Evolutionary conservation across 2,329 filamentous ascomycete genomes (phyloP).

Genomic region (Fusarium irregulare): DNA sequence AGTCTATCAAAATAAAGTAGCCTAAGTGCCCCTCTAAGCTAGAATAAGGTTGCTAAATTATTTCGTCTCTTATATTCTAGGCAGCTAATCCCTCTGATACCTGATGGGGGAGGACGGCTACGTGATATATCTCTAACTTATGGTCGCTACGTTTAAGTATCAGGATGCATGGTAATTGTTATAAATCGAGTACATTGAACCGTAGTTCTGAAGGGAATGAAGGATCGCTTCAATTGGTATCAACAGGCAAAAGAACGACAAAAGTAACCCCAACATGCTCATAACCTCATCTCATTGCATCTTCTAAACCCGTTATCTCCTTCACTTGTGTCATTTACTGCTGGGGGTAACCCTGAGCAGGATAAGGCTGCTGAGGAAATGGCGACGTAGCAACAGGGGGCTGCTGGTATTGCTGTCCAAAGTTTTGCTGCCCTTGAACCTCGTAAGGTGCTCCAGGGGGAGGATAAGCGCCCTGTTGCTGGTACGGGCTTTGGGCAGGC

Average conservation of each 20-base stretch:
- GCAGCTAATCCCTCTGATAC: too few relatives aligned
- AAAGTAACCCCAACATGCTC: slow-evolving; percentile 16
- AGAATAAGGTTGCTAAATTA: too few relatives aligned
- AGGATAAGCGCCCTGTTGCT: slow-evolving; percentile 45
- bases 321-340: neutral
- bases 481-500: slow-evolving; percentile 46
- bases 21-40: too few relatives aligned
- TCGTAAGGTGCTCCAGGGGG: slow-evolving; percentile 39
- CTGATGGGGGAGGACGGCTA: too few relatives aligned
- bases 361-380: slow-evolving; percentile 37
- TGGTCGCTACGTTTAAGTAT: too few relatives aligned
- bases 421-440: slow-evolving; percentile 31
- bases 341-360: slow-evolving; percentile 7
- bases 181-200: neutral
- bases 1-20: too few relatives aligned
- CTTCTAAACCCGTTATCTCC: neutral
- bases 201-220: neutral
- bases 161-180: neutral
- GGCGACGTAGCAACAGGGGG: slow-evolving; percentile 23
- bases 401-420: slow-evolving; percentile 20
- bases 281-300: neutral
- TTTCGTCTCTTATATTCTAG: too few relatives aligned
- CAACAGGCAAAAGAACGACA: too few relatives aligned
- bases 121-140: too few relatives aligned
- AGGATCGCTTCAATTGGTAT: slow-evolving; percentile 1